A percentile compares a stretch with the other conserved stretches of the same genome.
phyloP scores from a whole-genome alignment of 1,284 basidiomycete genomes.

The Austropuccinia psidii region DNA sequence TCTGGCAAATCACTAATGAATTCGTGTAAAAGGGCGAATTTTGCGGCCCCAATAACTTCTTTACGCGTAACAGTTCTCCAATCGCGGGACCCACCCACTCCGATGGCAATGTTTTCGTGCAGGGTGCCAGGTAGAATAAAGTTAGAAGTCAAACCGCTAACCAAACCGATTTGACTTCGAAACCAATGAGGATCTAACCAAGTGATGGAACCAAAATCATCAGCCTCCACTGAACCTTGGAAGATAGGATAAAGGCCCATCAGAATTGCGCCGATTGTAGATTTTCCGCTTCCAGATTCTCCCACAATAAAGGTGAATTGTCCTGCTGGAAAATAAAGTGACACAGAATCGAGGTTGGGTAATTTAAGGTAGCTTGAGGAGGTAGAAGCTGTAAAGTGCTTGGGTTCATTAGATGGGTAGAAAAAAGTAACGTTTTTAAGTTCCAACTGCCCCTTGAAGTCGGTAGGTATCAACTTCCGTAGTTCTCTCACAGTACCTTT shows the following conservation, averaged over 20 bases:
- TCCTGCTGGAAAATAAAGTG: slow-evolving; percentile 66
- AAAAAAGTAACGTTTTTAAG: slow-evolving; percentile 70
- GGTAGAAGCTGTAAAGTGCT: too few relatives aligned
- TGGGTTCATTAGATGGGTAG: slow-evolving; percentile 67
- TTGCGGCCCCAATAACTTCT: slow-evolving; percentile 72
- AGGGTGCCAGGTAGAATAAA: slow-evolving; percentile 67
- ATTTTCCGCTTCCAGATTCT: slow-evolving; percentile 82
- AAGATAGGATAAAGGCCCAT: slow-evolving; percentile 62
- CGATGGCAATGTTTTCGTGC: slow-evolving; percentile 82
- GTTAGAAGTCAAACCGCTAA: slow-evolving; percentile 66
- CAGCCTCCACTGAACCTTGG: slow-evolving; percentile 58
- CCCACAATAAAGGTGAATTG: slow-evolving; percentile 92
- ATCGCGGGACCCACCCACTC: slow-evolving; percentile 52
- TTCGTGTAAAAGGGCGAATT: slow-evolving; percentile 77
- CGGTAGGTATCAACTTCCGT: slow-evolving; percentile 42
- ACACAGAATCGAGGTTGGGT: slow-evolving; percentile 58
- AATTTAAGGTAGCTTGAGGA: slow-evolving; percentile 22
- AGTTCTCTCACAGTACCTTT: slow-evolving; percentile 37
- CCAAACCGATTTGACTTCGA: slow-evolving; percentile 63
- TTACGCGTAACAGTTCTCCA: slow-evolving; percentile 55
- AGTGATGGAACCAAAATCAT: slow-evolving; percentile 64
- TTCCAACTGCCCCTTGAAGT: slow-evolving; percentile 62
- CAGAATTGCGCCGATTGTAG: slow-evolving; percentile 76
- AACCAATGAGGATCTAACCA: slow-evolving; percentile 71
- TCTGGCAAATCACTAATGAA: slow-evolving; percentile 73